Percentiles rank a stretch among this genome's conserved stretches.
phyloP scores from a whole-genome alignment of 169 alveolate species.

The Ichthyophthirius multifiliis region DNA sequence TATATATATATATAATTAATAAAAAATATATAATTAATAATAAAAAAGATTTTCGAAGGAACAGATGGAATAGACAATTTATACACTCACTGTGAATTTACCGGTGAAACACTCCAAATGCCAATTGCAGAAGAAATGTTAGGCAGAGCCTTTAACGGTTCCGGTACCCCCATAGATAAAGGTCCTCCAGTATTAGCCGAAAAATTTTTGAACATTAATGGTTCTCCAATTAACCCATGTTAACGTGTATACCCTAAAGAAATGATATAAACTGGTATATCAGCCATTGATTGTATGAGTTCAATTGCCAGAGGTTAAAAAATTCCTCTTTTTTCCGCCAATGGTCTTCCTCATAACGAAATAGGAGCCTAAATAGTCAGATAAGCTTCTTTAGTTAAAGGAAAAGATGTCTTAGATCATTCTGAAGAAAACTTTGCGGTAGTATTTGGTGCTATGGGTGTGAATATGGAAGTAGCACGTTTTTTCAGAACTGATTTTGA shows the following conservation, averaged over 20 bases:
- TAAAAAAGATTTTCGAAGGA: conserved; percentile 99
- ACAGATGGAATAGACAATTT: conserved; percentile 98
- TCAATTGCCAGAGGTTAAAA: conserved; percentile 99
- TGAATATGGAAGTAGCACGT: conserved; percentile 99
- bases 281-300: conserved; percentile 99
- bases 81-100: conserved; percentile 96
- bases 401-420: conserved; percentile 97
- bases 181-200: conserved; percentile 99
- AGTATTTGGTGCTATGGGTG: conserved; percentile 99
- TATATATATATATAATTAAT: not conserved
- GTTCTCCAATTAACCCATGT: conserved; percentile 97
- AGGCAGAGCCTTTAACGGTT: conserved; percentile 99
- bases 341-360: conserved; percentile 99
- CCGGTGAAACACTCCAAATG: conserved; percentile 99
- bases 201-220: conserved; percentile 95
- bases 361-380: conserved; percentile 99
- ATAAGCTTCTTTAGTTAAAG: conserved; percentile 98
- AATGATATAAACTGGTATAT: conserved; percentile 99
- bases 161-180: conserved; percentile 99
- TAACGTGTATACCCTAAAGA: conserved; percentile 98
- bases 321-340: conserved; percentile 99
- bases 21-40: not conserved
- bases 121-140: conserved; percentile 99
- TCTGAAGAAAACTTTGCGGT: conserved; percentile 99
- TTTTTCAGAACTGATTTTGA: conserved; percentile 99